A percentile compares a stretch with the other conserved stretches of the same genome.
Conservation (phyloP, 2,329 filamentous ascomycete species). For the Aspergillus proliferans region DNA sequence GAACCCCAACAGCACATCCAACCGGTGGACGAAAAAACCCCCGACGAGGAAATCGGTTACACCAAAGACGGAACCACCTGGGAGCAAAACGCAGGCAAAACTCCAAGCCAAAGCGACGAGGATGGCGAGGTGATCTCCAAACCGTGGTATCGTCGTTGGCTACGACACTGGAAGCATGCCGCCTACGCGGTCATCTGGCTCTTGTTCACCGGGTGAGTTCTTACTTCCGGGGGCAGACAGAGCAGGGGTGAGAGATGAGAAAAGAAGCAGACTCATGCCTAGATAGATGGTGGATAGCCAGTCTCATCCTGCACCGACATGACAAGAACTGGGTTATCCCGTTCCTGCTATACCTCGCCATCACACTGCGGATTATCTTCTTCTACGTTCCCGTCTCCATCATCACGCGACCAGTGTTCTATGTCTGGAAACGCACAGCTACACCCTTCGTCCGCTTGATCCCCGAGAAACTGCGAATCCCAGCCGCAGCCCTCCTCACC, state of each 20-base stretch:
- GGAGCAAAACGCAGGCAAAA: conserved; percentile 32
- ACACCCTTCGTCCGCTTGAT: conserved; percentile 55
- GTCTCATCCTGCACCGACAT: conserved; percentile 63
- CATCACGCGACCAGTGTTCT: conserved; percentile 60
- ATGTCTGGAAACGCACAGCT: conserved; percentile 61
- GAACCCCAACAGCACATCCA: conserved; percentile 34
- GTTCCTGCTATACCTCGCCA: conserved; percentile 71
- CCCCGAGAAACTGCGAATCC: conserved; percentile 60
- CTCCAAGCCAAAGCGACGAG: conserved; percentile 32
- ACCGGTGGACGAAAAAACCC: conserved; percentile 28
- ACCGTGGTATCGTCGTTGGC: conserved; percentile 13
- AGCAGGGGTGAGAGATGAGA: neutral
- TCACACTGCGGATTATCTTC: conserved; percentile 67
- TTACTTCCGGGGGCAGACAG: neutral
- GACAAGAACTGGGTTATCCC: conserved; percentile 78
- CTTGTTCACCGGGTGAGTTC: conserved; percentile 49
- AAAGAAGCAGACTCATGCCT: neutral
- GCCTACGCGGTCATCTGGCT: conserved; percentile 45
- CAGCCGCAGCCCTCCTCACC: conserved; percentile 57
- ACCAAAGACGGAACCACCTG: conserved; percentile 35
- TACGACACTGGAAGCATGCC: conserved; percentile 27
- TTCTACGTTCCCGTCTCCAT: conserved; percentile 65
- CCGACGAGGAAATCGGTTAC: conserved; percentile 45
- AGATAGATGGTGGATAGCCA: conserved; percentile 67
- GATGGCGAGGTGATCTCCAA: neutral